Percentiles rank a stretch among this genome's conserved stretches.
These are phyloP conservation scores for Ascochyta koolunga DNA, from an alignment of 2,329 filamentous ascomycete species.

Conservation along the genomic window DNA sequence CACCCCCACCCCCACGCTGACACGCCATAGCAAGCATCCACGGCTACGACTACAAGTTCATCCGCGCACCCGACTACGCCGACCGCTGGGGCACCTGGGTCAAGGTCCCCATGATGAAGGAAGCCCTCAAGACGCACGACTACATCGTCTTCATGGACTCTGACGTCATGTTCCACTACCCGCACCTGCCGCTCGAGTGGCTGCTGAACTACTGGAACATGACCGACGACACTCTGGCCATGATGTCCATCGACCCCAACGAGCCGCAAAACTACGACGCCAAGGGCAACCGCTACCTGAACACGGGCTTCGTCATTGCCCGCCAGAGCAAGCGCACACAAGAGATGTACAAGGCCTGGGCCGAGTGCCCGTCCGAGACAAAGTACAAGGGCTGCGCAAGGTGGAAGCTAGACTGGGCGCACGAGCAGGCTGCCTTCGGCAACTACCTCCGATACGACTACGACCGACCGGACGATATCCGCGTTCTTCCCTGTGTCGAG, in stretches of 20 bases:
- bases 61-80: constrained; percentile 51
- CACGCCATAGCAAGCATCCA: constrained; percentile 51
- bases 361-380: constrained; percentile 44
- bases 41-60: constrained; percentile 58
- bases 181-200: constrained; percentile 57
- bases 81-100: constrained; percentile 57
- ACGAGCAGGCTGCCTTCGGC: constrained; percentile 49
- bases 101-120: constrained; percentile 56
- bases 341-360: constrained; percentile 49
- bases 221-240: constrained; percentile 52
- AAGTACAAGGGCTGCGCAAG: constrained; percentile 44
- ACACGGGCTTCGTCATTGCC: constrained; percentile 55
- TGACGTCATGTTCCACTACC: constrained; percentile 57
- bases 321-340: constrained; percentile 48
- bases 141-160: constrained; percentile 58
- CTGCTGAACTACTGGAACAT: constrained; percentile 59
- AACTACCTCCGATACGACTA: constrained; percentile 49
- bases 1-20: constrained; percentile 16
- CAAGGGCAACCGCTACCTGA: constrained; percentile 49
- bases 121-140: constrained; percentile 48
- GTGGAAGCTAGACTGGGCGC: constrained; percentile 46
- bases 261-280: constrained; percentile 51
- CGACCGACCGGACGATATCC: constrained; percentile 45
- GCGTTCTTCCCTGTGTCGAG: constrained; percentile 47
- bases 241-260: constrained; percentile 56